These are phyloP conservation scores for Hortaea werneckii DNA, from an alignment of 2,329 filamentous ascomycete species.

Conservation along the genomic window DNA sequence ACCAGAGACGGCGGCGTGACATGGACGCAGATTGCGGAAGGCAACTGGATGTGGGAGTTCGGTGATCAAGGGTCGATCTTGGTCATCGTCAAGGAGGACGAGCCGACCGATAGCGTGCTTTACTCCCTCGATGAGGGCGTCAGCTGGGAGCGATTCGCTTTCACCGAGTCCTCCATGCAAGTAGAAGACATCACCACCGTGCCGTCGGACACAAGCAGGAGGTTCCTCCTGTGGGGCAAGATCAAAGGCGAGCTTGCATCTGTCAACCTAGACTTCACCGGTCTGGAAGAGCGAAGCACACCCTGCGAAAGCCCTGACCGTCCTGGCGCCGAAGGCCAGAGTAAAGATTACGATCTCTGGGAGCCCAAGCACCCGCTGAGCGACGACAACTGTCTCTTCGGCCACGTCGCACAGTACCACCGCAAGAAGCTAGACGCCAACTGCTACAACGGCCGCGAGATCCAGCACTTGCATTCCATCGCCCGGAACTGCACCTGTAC, in stretches of 20 bases:
- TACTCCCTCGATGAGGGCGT: constrained; percentile 76
- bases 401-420: constrained; percentile 78
- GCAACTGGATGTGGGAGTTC: constrained; percentile 84
- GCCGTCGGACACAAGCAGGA: constrained; percentile 77
- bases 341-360: constrained; percentile 76
- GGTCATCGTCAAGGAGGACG: constrained; percentile 67
- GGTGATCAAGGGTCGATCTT: constrained; percentile 92
- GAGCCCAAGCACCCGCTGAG: constrained; percentile 72
- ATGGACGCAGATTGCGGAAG: constrained; percentile 80
- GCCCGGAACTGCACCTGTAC: constrained; percentile 71
- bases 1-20: constrained; percentile 77
- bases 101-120: constrained; percentile 56
- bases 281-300: constrained; percentile 54
- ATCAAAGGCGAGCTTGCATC: constrained; percentile 54
- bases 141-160: constrained; percentile 67
- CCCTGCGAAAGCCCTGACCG: constrained; percentile 53
- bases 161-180: constrained; percentile 55
- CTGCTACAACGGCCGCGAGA: constrained; percentile 69
- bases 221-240: constrained; percentile 81
- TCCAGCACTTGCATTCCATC: constrained; percentile 59
- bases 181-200: constrained; percentile 79
- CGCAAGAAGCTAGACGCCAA: constrained; percentile 71
- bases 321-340: constrained; percentile 21
- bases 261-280: constrained; percentile 81
- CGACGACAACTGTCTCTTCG: constrained; percentile 77